Evolutionary conservation across 2,329 filamentous ascomycete species (phyloP).

Genomic region (Seiridium unicorne): DNA sequence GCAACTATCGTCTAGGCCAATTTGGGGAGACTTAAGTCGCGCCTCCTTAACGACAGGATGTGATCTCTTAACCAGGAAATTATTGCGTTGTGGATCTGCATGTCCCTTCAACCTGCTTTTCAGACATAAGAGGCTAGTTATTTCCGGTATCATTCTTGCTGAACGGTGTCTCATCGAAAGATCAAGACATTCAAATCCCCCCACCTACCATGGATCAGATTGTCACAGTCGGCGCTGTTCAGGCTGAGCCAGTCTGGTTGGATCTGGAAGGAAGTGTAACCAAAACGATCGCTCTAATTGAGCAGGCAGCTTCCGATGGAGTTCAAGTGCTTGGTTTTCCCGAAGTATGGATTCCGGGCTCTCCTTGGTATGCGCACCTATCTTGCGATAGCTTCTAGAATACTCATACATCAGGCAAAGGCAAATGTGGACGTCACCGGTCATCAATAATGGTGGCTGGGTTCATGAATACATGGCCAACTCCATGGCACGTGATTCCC

Average conservation of each 20-base stretch:
- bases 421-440: conserved; percentile 36
- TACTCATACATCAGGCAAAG: conserved; percentile 18
- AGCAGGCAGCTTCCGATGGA: conserved; percentile 50
- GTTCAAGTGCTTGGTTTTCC: conserved; percentile 53
- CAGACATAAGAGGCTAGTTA: background rate
- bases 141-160: background rate
- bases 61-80: background rate
- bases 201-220: background rate
- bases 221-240: conserved; percentile 44
- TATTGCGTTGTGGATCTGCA: background rate
- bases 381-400: background rate
- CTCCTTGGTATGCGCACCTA: conserved; percentile 30
- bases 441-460: conserved; percentile 38
- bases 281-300: conserved; percentile 57
- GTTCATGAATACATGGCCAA: conserved; percentile 33
- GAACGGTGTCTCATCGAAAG: background rate
- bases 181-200: background rate
- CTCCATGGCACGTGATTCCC: conserved; percentile 33
- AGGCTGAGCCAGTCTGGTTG: conserved; percentile 60
- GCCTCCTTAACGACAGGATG: background rate
- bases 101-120: background rate
- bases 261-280: conserved; percentile 52
- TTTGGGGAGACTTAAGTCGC: background rate
- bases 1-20: background rate
- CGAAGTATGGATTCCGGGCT: conserved; percentile 54